A percentile compares a stretch with the other conserved stretches of the same genome.
phyloP scores from a whole-genome alignment of 495 filamentous ascomycete genomes.

The Friedmanniomyces endolithicus region DNA sequence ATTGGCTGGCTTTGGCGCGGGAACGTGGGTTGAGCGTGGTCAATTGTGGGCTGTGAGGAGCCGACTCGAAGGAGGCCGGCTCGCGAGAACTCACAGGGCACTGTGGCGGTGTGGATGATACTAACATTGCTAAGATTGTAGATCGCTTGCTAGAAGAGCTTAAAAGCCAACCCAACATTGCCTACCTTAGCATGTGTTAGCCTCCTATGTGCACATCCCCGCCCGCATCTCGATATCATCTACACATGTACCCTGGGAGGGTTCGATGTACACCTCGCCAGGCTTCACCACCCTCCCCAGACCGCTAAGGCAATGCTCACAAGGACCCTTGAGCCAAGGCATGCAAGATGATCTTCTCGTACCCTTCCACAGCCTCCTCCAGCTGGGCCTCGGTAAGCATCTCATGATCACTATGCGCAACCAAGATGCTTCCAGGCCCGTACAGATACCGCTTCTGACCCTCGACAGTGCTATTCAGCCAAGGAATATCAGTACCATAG shows the following conservation, averaged over 20 bases:
- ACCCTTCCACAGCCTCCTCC: conserved; percentile 34
- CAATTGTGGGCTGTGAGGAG: conserved; percentile 14
- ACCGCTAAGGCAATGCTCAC: too few species aligned
- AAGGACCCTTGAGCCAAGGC: not conserved
- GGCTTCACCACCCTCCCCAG: too few species aligned
- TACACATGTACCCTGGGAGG: too few species aligned
- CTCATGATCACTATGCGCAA: conserved; percentile 82
- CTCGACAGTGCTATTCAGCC: conserved; percentile 42
- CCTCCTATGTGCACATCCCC: too few species aligned
- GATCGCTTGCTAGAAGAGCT: too few species aligned
- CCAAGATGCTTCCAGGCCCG: conserved; percentile 76
- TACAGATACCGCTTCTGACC: conserved; percentile 75
- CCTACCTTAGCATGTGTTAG: too few species aligned
- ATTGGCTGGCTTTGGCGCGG: conserved; percentile 10
- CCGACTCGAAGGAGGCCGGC: not conserved
- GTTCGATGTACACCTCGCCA: too few species aligned
- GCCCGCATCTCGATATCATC: too few species aligned
- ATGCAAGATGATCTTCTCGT: conserved; percentile 30
- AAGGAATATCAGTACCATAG: conserved; percentile 86
- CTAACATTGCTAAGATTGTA: too few species aligned
- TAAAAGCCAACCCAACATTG: too few species aligned
- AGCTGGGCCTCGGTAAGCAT: conserved; percentile 55
- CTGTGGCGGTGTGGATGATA: too few species aligned
- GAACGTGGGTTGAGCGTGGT: conserved; percentile 10
- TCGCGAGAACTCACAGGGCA: too few species aligned